Percentiles rank a stretch among this genome's conserved stretches.
Conservation (phyloP, 805 yeast genomes). For the Wickerhamiella siamensis region DNA sequence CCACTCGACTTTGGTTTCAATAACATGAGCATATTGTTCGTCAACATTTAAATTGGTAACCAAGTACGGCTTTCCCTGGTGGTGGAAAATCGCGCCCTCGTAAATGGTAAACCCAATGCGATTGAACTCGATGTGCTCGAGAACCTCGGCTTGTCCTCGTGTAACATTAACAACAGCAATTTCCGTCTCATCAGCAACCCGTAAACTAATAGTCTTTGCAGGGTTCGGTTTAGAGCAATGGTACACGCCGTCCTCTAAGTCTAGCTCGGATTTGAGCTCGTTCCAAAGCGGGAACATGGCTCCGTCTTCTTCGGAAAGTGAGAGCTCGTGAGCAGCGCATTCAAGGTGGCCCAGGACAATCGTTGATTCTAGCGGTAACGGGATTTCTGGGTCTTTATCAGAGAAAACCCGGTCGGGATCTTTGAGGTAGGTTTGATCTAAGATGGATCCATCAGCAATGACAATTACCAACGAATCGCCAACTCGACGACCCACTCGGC, state of each 20-base stretch:
- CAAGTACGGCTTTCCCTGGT: constrained; percentile 83
- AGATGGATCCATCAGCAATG: constrained; percentile 66
- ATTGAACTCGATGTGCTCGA: constrained; percentile 80
- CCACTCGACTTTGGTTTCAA: constrained; percentile 89
- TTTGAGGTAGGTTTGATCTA: constrained; percentile 69
- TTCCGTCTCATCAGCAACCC: constrained; percentile 70
- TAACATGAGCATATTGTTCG: constrained; percentile 69
- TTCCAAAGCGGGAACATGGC: constrained; percentile 33
- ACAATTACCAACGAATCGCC: constrained; percentile 69
- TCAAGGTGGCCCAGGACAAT: constrained; percentile 69
- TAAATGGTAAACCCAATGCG: constrained; percentile 83
- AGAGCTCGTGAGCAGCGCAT: constrained; percentile 84
- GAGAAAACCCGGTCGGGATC: constrained; percentile 48
- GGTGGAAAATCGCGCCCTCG: constrained; percentile 84
- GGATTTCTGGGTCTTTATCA: constrained; percentile 41
- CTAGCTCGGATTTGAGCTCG: constrained; percentile 16
- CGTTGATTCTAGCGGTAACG: constrained; percentile 45
- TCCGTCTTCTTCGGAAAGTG: constrained; percentile 42
- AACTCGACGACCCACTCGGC: constrained; percentile 87
- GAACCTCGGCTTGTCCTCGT: constrained; percentile 51
- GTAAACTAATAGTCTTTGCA: constrained; percentile 48
- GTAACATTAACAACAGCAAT: constrained; percentile 88
- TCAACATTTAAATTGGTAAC: constrained; percentile 74
- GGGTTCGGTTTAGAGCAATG: constrained; percentile 71
- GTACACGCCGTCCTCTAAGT: constrained; percentile 28